Base-by-base conservation (phyloP, 1,284 basidiomycete genomes). In the Irpex sp. region DNA sequence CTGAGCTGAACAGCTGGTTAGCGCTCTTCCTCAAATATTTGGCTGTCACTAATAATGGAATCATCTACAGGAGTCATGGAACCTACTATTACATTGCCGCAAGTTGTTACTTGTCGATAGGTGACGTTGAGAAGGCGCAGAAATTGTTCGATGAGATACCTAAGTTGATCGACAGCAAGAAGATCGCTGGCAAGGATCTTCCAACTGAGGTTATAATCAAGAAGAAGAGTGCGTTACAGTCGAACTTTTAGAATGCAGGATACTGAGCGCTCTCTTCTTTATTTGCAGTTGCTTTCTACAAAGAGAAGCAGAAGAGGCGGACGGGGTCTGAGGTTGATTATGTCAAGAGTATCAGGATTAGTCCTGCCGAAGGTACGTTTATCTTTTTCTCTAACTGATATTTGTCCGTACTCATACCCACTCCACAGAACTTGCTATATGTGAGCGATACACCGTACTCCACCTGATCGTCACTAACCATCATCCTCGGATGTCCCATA, bases 11-110 rank as follows among this genome's bases (percentile, higher is more conserved):
- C 67, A 84, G 76, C 60, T 91, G 89, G 89, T 86, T 16, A 42
- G 14, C 78, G 72, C 37, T 28, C 45, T 7, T 4, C 49, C 28
- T 28, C 28, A 28, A 28, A 19, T 36, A 54, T 52, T 12, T 56
- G 58, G 45, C 3, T 54, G 12, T 6, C 8, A 33, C 23, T 14
- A 12, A 28, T 23, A 54, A 3, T 12, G 10, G 1, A 9, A 33
- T 54, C 1, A 5, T 56, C 61, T 37, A 8, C 61, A 88, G 86
- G 88, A 87, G 85, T 68, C 89, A 89, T 58, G 87, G 81, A 3
- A 91, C 90, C 5, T 91, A 91, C 70, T 84, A 86, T 63, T 89
- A 87, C 69, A 82, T 91, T 39, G 85, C 87, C 19, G 88, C 85
- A 35, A 87, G 87, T 2, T 90, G 87, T 65, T 79, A 85, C 64